Evolutionary conservation across 345 rosid species (phyloP).

Genomic region (Pelargonium nanum): DNA sequence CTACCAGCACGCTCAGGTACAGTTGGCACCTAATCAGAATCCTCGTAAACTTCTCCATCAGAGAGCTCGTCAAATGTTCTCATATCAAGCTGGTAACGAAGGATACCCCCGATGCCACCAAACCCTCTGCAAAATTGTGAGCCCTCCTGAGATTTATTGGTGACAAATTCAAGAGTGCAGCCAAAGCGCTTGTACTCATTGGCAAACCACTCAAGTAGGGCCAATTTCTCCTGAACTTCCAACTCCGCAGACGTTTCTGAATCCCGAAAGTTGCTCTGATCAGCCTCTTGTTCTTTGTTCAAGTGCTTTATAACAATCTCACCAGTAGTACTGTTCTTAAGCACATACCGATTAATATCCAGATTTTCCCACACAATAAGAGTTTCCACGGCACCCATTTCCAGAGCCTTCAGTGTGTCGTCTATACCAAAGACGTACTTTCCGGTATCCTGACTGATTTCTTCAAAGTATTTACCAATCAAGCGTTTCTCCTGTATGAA

Average conservation of each 20-base stretch:
- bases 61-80: conserved; percentile 59
- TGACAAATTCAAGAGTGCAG: conserved; percentile 59
- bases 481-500: conserved; percentile 27
- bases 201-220: conserved; percentile 75
- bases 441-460: conserved; percentile 76
- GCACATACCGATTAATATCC: conserved; percentile 48
- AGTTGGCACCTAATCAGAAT: conserved; percentile 41
- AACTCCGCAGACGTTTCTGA: conserved; percentile 36
- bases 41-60: conserved; percentile 46
- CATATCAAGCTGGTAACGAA: conserved; percentile 71
- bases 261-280: conserved; percentile 56
- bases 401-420: conserved; percentile 59
- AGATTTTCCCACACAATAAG: conserved; percentile 79
- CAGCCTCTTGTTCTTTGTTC: conserved; percentile 58
- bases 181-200: conserved; percentile 69
- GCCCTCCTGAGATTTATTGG: conserved; percentile 78
- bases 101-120: conserved; percentile 77
- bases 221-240: conserved; percentile 56
- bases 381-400: conserved; percentile 71
- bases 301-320: conserved; percentile 47
- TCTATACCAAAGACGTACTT: conserved; percentile 71
- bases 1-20: neutral
- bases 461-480: conserved; percentile 76
- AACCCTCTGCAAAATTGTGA: conserved; percentile 77
- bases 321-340: conserved; percentile 44